Conservation (phyloP, 1,139 yeast species). For the Debaryomyces fabryi region DNA sequence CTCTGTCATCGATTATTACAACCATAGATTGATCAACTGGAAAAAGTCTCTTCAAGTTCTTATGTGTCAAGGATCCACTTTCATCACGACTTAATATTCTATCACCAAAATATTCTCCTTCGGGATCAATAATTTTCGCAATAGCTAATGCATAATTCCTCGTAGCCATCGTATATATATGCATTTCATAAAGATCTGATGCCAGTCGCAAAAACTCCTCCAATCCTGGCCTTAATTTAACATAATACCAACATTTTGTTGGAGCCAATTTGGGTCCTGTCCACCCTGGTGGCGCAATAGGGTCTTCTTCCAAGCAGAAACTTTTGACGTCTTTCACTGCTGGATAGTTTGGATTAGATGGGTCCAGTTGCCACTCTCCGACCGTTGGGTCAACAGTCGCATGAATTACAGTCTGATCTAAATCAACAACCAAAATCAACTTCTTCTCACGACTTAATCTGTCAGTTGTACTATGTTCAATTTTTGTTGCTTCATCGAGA, state of each 20-base stretch:
- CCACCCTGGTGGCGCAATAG: conserved; percentile 59
- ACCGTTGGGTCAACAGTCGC: conserved; percentile 98
- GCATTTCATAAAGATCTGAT: conserved; percentile 77
- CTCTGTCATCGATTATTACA: conserved; percentile 94
- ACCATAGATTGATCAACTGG: conserved; percentile 98
- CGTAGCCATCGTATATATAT: conserved; percentile 99
- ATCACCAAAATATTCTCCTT: conserved; percentile 83
- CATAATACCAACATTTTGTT: conserved; percentile 81
- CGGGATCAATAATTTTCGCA: conserved; percentile 90
- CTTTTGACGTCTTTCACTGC: conserved; percentile 80
- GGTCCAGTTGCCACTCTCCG: conserved; percentile 93
- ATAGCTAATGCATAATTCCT: conserved; percentile 89
- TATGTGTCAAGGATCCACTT: conserved; percentile 89
- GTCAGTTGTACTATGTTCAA: conserved; percentile 69
- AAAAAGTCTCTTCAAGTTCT: conserved; percentile 82
- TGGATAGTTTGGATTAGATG: conserved; percentile 79
- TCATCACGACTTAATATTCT: conserved; percentile 92
- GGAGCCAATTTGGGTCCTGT: conserved; percentile 61
- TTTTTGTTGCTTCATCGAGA: conserved; percentile 80
- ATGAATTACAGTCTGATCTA: conserved; percentile 96
- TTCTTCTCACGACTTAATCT: conserved; percentile 65
- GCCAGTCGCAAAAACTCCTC: conserved; percentile 67
- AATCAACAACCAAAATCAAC: conserved; percentile 88
- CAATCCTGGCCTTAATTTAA: conserved; percentile 88
- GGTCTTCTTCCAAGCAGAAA: conserved; percentile 78